Evolutionary conservation across 805 yeast species (phyloP).

Genomic region (Jamesozyma jinghongensis): DNA sequence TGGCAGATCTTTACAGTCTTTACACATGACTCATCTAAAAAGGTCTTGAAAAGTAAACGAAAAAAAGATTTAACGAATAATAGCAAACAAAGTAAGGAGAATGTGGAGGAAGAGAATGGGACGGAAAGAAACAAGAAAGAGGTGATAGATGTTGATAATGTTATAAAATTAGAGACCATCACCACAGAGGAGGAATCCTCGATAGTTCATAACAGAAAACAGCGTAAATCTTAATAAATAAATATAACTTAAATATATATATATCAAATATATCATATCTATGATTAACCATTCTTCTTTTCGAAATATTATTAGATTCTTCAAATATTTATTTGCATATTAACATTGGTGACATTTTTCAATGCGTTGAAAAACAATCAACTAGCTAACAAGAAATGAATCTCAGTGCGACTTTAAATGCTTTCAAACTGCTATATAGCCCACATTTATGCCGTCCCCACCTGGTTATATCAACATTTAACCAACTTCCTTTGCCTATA

Average conservation of each 20-base stretch:
- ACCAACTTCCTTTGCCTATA: slow-evolving; percentile 50
- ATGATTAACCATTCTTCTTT: not conserved
- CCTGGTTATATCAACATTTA: slow-evolving; percentile 44
- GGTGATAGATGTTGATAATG: too few relatives aligned
- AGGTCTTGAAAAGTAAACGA: not conserved
- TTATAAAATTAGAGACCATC: too few relatives aligned
- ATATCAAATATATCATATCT: not conserved
- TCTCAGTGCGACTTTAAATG: slow-evolving; percentile 69
- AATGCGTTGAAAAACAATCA: not conserved
- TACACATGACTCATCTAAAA: not conserved
- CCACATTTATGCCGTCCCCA: slow-evolving; percentile 72
- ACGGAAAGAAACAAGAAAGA: too few relatives aligned
- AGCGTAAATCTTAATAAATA: too few relatives aligned
- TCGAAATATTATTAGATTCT: too few relatives aligned
- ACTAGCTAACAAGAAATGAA: slow-evolving; percentile 34
- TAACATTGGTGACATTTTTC: not conserved
- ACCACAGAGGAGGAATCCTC: not conserved
- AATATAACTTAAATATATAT: too few relatives aligned
- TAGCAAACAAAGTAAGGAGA: too few relatives aligned
- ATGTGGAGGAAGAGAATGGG: not conserved
- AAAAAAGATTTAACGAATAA: not conserved
- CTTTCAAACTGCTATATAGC: slow-evolving; percentile 44
- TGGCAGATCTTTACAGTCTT: slow-evolving; percentile 5
- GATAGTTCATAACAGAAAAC: not conserved
- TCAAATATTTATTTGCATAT: too few relatives aligned